phyloP scores from a whole-genome alignment of 352 stramenopile species.

The Peronosclerospora sorghi region DNA sequence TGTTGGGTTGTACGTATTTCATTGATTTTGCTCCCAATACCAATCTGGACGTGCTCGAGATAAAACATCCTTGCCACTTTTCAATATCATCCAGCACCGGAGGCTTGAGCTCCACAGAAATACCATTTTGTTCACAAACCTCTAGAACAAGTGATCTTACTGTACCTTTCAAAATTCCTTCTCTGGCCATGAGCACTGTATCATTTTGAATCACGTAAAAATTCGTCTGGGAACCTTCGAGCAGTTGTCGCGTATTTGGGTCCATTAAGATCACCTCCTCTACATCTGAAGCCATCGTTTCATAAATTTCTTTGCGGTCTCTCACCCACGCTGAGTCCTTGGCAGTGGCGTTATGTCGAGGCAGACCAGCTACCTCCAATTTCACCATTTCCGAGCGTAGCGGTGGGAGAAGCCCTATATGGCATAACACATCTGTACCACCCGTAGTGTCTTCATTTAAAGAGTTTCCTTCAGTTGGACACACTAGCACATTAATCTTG shows the following conservation, averaged over 20 bases:
- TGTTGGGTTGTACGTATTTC: conserved; percentile 34
- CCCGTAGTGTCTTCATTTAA: conserved; percentile 9
- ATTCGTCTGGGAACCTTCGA: conserved; percentile 81
- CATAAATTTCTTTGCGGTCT: conserved; percentile 68
- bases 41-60: conserved; percentile 74
- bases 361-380: conserved; percentile 50
- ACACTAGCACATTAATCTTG: conserved; percentile 78
- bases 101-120: conserved; percentile 42
- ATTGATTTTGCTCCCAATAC: conserved; percentile 47
- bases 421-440: conserved; percentile 53
- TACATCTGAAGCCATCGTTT: conserved; percentile 44
- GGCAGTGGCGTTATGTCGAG: conserved; percentile 55
- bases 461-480: conserved; percentile 17
- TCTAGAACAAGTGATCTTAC: conserved; percentile 67
- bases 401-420: conserved; percentile 57
- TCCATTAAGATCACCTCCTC: conserved; percentile 64
- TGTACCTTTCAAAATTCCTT: conserved; percentile 68
- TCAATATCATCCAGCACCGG: conserved; percentile 43
- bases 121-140: conserved; percentile 36
- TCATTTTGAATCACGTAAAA: conserved; percentile 58
- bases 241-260: conserved; percentile 33
- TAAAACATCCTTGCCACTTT: conserved; percentile 67
- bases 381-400: conserved; percentile 55
- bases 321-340: conserved; percentile 73
- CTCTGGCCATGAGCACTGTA: conserved; percentile 47